Evolutionary conservation across 805 yeast genomes (phyloP), one percentile per base, ranked within the genome.

Genomic region (Hyphopichia homilentoma): DNA sequence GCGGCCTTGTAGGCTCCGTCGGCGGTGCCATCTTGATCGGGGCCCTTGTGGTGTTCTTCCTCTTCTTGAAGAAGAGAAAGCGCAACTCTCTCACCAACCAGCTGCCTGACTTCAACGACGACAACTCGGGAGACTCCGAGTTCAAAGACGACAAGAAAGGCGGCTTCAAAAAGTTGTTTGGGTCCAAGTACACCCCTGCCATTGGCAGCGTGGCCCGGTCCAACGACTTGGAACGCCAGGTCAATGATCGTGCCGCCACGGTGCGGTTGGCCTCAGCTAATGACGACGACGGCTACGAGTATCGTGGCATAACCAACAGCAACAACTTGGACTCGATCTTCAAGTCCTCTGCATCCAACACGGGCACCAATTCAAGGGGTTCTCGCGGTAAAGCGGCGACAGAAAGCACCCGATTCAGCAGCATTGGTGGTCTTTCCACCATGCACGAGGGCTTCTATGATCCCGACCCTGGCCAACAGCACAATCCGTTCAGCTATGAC

Each of bases 21-120:
- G 73, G 71, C n/a, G 73, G 73, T 8, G 54, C 67, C 13, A 55
- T 66, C 17, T 50, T 64, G n/a, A 57, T 66, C 27, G 69, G 67
- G 1, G 48, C 52, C 3, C 38, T 63, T 13, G 68, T 64, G 7
- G 51, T 59, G 8, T 38, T 65, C 12, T 57, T 65, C 33, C 43
- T 66, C 23, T 57, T 61, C 37, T 46, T 63, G 43, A 63, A 53
- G 38, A 54, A 47, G 32, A 47, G 65, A 21, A 53, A 52, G 40
- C 44, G 47, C 27, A 41, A 43, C 11, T 32, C 49, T 16, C 39
- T 61, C 21, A 59, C 62, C 26, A 66, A 66, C 47, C 70, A 63
- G 39, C 59, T 63, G 22, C 73, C 73, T 3, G 70, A 66, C 40
- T 66, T 66, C 43, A 63, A 63, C 27, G 64, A 62, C 32, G 55